Evolutionary conservation across 1,284 basidiomycete species (phyloP).

Genomic region (Trichosporon inkin): DNA sequence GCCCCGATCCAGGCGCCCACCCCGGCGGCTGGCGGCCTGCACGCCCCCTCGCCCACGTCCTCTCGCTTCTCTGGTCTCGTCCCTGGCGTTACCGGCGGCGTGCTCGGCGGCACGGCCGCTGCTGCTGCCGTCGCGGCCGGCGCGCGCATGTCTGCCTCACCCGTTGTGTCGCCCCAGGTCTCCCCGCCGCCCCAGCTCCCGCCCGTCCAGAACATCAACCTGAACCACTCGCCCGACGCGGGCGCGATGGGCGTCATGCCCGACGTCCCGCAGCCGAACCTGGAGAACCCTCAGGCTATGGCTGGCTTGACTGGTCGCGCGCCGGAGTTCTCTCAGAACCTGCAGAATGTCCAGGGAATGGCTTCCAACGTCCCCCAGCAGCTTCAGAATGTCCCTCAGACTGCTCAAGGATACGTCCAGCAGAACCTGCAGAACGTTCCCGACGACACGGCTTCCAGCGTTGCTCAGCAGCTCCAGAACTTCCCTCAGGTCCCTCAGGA

Average conservation of each 20-base stretch:
- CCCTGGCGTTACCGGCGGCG: neutral
- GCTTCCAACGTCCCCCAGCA: constrained; percentile 1
- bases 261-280: neutral
- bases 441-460: neutral
- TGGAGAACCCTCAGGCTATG: neutral
- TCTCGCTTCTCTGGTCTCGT: neutral
- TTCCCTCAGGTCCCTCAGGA: neutral
- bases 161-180: neutral
- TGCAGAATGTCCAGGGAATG: neutral
- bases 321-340: neutral
- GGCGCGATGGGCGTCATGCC: neutral
- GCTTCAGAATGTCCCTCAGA: neutral
- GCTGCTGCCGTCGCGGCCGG: neutral
- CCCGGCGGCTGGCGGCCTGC: neutral
- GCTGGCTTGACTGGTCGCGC: neutral
- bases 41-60: neutral
- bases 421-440: neutral
- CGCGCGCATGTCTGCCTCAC: neutral
- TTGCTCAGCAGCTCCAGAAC: neutral
- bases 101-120: neutral
- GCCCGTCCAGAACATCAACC: neutral
- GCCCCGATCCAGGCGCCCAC: neutral
- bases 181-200: neutral
- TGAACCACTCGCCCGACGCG: neutral
- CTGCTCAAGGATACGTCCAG: neutral